Base-by-base conservation (phyloP, 192 early-diverging fungal genomes). In the Backusella circina region DNA sequence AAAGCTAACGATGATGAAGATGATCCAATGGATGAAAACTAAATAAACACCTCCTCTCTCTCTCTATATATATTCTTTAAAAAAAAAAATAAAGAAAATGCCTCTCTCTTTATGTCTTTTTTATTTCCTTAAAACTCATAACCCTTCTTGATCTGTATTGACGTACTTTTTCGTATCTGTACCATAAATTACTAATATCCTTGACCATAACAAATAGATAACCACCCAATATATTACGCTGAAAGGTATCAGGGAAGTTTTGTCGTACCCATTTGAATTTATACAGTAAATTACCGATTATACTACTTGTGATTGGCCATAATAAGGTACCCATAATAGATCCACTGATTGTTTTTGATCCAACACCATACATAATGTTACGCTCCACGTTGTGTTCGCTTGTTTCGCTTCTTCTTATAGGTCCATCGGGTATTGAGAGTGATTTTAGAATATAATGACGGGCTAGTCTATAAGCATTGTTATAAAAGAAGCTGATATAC, bases 221-320 rank as follows among this genome's bases (percentile, higher is more conserved):
- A 13, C 75, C 79, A 70, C 79, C 75, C 16, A 77, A 16, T 4
- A 81, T 41, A 31, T 77, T 81, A 26, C 79, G 64, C 69, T 77
- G 79, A 57, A 81, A 77, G 9, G 79, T 67, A 28, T 77, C 72
- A 15, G 79, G 79, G 31, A 81, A 74, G 16, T 74, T 50, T 10
- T 74, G 28, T 7, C 57, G 71, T 0, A 81, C 33, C 44, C 66
- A 57, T 41, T 73, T 78, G 13, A 72, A 65, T n/a, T 71, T 51
- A 64, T 47, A n/a, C 0, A 77, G 54, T 41, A 70, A 65, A 3
- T 61, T 89, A 39, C 91, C 91, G 35, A 89, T 82, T 38, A 88
- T 75, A 1, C 89, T 87, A n/a, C 89, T 90, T 28, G 91, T 88
- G 16, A 84, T 85, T n/a, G 91, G 91, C 74, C 91, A 86, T 38